These are phyloP conservation scores for Filosporella fistucella DNA, from an alignment of 495 filamentous ascomycete genomes.

Conservation along the genomic window DNA sequence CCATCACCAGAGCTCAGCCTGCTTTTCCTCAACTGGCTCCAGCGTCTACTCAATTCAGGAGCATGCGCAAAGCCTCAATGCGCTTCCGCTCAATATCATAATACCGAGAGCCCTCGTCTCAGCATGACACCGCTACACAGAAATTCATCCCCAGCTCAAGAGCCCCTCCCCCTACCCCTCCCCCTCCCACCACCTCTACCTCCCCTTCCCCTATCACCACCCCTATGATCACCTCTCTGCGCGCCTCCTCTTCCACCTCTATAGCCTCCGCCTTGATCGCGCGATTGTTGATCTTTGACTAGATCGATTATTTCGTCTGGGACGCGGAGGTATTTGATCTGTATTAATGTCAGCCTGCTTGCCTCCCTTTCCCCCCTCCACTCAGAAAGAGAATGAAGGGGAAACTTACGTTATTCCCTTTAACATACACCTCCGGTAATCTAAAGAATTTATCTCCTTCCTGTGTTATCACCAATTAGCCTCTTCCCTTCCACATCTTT, in stretches of 20 bases:
- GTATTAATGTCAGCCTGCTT: slow-evolving; percentile 1
- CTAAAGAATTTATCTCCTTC: slow-evolving; percentile 92
- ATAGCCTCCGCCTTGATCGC: slow-evolving; percentile 45
- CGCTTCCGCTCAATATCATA: background rate
- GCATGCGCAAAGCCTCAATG: background rate
- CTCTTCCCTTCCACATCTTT: background rate
- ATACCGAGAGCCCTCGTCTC: background rate
- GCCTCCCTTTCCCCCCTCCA: background rate
- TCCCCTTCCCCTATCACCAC: slow-evolving; percentile 40
- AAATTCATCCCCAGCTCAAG: no score
- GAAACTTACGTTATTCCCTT: slow-evolving; percentile 84
- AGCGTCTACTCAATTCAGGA: background rate
- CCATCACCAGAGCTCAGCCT: background rate
- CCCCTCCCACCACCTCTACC: slow-evolving; percentile 50
- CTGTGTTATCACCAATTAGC: slow-evolving; percentile 21
- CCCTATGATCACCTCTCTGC: slow-evolving; percentile 58
- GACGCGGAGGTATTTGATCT: slow-evolving; percentile 98
- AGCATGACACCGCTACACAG: slow-evolving; percentile 18
- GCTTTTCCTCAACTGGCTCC: background rate
- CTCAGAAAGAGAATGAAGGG: background rate
- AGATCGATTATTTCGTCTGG: slow-evolving; percentile 93
- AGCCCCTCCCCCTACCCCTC: slow-evolving; percentile 46
- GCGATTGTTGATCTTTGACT: slow-evolving; percentile 85
- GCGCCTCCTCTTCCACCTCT: slow-evolving; percentile 58
- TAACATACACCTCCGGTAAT: slow-evolving; percentile 89